phyloP scores from a whole-genome alignment of 192 early-diverging fungal species.

The Pilaira anomala region DNA sequence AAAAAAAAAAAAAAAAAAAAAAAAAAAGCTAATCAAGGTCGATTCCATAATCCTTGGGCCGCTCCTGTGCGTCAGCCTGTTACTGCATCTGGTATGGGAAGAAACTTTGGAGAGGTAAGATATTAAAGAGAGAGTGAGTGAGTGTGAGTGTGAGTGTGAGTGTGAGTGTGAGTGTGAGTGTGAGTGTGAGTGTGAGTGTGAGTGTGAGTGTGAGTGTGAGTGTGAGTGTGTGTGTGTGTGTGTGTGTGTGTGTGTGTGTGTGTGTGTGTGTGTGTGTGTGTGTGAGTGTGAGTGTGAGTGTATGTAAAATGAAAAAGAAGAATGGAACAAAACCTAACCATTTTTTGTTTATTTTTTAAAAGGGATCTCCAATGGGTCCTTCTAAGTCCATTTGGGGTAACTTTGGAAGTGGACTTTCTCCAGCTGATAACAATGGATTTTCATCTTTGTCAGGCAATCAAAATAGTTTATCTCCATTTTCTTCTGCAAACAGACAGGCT shows the following conservation, averaged over 20 bases:
- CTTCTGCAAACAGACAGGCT: neutral
- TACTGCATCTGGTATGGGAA: neutral
- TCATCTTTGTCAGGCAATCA: slow-evolving; percentile 5
- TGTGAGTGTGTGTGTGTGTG: neutral
- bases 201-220: neutral
- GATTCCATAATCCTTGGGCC: slow-evolving; percentile 19
- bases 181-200: neutral
- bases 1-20: neutral
- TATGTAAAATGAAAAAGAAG: too few relatives aligned
- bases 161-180: neutral
- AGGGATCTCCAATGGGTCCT: slow-evolving; percentile 17
- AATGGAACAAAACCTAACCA: neutral
- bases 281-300: neutral
- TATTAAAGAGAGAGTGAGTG: neutral
- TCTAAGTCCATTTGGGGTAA: slow-evolving; percentile 31
- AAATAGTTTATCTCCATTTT: slow-evolving; percentile 18
- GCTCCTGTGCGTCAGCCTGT: neutral
- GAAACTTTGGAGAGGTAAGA: slow-evolving; percentile 16
- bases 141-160: neutral
- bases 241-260: neutral
- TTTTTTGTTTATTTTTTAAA: neutral
- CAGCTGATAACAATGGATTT: slow-evolving; percentile 14
- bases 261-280: neutral
- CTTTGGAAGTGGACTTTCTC: slow-evolving; percentile 20
- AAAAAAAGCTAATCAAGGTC: neutral